These are phyloP conservation scores for Flammula alnicola DNA, from an alignment of 1,284 basidiomycete genomes.

Conservation along the genomic window DNA sequence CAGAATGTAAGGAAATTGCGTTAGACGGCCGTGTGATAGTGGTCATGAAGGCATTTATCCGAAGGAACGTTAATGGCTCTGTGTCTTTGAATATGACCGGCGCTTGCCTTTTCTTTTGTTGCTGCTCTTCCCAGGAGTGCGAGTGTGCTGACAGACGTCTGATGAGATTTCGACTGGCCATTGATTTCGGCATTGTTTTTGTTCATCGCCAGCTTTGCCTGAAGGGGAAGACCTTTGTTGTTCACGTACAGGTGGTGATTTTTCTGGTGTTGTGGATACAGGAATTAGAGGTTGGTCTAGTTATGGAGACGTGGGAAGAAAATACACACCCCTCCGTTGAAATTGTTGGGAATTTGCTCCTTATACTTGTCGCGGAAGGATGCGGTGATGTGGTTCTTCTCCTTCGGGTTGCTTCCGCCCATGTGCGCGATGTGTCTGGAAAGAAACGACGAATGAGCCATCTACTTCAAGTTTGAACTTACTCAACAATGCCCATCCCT, in stretches of 20 bases:
- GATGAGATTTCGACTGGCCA: neutral
- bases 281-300: neutral
- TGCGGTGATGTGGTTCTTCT: neutral
- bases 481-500: no score
- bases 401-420: no score
- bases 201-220: neutral
- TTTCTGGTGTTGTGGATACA: neutral
- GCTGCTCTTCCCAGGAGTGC: constrained; percentile 1
- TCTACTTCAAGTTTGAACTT: no score
- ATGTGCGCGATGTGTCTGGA: no score
- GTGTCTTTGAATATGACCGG: no score
- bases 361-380: constrained; percentile 1
- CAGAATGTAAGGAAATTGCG: no score
- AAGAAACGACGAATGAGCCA: no score
- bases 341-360: neutral
- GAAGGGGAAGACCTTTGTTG: neutral
- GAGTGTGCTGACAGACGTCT: neutral
- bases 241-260: constrained; percentile 1
- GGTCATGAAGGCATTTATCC: no score
- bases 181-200: neutral
- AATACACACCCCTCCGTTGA: constrained; percentile 2
- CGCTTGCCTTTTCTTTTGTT: neutral
- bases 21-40: no score
- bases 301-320: neutral
- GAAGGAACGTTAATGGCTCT: no score